These are phyloP conservation scores for Globisporangium echinulatum DNA, from an alignment of 352 stramenopile species.

Conservation along the genomic window DNA sequence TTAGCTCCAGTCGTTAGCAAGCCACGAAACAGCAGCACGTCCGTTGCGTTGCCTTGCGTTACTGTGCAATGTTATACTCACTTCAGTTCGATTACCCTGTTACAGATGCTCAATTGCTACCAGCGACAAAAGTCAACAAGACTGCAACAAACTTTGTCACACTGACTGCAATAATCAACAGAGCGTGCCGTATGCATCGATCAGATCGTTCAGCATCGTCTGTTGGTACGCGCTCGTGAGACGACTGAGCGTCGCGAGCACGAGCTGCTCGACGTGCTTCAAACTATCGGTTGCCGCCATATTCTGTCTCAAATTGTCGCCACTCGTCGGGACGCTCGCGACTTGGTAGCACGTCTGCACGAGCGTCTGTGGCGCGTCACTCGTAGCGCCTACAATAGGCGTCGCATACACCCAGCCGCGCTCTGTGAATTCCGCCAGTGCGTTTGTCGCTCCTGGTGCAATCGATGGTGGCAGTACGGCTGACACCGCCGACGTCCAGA, in stretches of 20 bases:
- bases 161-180: too few relatives aligned
- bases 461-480: too few relatives aligned
- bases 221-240: constrained; percentile 6
- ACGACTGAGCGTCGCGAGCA: constrained; percentile 4
- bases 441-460: not conserved
- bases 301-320: too few relatives aligned
- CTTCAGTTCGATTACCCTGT: too few relatives aligned
- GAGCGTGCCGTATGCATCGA: not conserved
- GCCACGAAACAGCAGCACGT: too few relatives aligned
- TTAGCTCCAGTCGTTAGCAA: too few relatives aligned
- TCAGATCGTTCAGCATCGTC: constrained; percentile 3
- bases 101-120: too few relatives aligned
- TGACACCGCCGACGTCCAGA: constrained; percentile 4
- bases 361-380: not conserved
- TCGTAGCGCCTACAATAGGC: not conserved
- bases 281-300: not conserved
- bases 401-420: constrained; percentile 3
- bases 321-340: not conserved
- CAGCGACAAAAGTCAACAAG: too few relatives aligned
- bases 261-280: not conserved
- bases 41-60: too few relatives aligned
- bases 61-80: too few relatives aligned
- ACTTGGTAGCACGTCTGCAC: constrained; percentile 9
- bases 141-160: too few relatives aligned
- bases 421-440: not conserved